Base-by-base conservation (phyloP, 75 land plant species). In the Pseudotsuga menziesii region DNA sequence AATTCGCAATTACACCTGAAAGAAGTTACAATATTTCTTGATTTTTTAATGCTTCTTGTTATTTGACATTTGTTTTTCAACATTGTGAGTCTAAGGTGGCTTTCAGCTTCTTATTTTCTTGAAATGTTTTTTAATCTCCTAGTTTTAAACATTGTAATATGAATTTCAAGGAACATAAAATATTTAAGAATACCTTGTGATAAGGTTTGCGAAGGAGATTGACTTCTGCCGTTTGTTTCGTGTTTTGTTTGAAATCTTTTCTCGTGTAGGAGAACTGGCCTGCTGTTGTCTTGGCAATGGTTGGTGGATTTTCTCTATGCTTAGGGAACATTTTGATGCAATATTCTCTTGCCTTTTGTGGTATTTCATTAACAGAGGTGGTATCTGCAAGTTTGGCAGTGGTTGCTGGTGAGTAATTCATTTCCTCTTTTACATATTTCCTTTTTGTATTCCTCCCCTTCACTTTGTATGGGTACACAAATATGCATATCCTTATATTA, bases 321-420 rank as follows among this genome's bases (percentile, higher is more conserved):
- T 59, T 79, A 22, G 81, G 79, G 16, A 79, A 79, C 35, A 79
- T 79, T 16, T 56, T 39, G 32, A 79, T 79, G 81, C 81, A 79
- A 59, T 79, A 79, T 48, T 79, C 81, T 44, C 79, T 79, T 17
- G 81, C 66, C 25, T 75, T 79, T 57, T 27, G 78, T 22, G 81
- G 81, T 17, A 75, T 79, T 25, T 79, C 81, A n/a, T 76, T 79
- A n/a, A 74, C 81, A 5, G 81, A 79, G 66, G 81, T 79, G 58
- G 66, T 79, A 36, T 79, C 81, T 27, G 79, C 81, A 74, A 79
- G 81, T 57, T 56, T 79, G 23, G 81, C 81, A 36, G 79, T 79
- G 6, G 66, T 75, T 52, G 36, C 27, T 57, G 81, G 81, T 79
- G 39, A 79, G 23, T 61, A 61, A 12, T 61, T 2, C 26, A 25